These are phyloP conservation scores for Colletotrichum tamarilloi DNA, from an alignment of 2,329 filamentous ascomycete genomes.

Conservation along the genomic window DNA sequence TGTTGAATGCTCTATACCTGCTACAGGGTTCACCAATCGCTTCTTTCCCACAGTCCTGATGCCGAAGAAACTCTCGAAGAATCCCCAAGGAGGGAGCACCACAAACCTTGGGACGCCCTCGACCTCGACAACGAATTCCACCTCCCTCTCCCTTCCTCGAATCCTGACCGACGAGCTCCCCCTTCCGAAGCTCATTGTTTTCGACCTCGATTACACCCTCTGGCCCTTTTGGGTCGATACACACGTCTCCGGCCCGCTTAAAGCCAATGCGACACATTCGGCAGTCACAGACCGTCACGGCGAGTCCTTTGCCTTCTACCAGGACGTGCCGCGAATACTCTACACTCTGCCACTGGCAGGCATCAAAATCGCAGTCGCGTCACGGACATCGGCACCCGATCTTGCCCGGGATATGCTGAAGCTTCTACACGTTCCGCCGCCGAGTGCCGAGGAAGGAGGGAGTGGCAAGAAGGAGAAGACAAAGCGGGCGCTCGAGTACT, in stretches of 20 bases:
- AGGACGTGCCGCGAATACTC: slow-evolving; percentile 75
- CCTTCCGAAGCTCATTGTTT: slow-evolving; percentile 85
- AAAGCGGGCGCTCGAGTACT: slow-evolving; percentile 66
- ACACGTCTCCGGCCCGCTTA: slow-evolving; percentile 81
- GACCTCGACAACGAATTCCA: slow-evolving; percentile 38
- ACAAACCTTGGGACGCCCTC: slow-evolving; percentile 41
- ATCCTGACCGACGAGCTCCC: slow-evolving; percentile 69
- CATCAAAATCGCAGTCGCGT: slow-evolving; percentile 77
- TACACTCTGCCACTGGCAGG: slow-evolving; percentile 63
- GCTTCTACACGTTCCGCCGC: slow-evolving; percentile 70
- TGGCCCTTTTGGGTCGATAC: slow-evolving; percentile 99
- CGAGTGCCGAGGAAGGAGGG: slow-evolving; percentile 37
- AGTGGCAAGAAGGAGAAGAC: slow-evolving; percentile 46
- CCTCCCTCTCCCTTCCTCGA: slow-evolving; percentile 46
- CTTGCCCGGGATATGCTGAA: slow-evolving; percentile 85
- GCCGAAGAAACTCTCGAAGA: slow-evolving; percentile 48
- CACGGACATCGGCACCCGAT: slow-evolving; percentile 82
- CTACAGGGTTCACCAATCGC: not conserved
- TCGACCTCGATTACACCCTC: slow-evolving; percentile 98
- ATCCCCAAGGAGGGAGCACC: slow-evolving; percentile 33
- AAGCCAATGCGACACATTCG: slow-evolving; percentile 55
- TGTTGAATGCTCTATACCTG: not conserved
- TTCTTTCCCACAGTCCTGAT: slow-evolving; percentile 34
- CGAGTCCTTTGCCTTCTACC: slow-evolving; percentile 78
- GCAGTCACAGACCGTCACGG: slow-evolving; percentile 65